These are phyloP conservation scores for Pleurostoma richardsiae DNA, from an alignment of 2,329 filamentous ascomycete genomes.

Conservation along the genomic window DNA sequence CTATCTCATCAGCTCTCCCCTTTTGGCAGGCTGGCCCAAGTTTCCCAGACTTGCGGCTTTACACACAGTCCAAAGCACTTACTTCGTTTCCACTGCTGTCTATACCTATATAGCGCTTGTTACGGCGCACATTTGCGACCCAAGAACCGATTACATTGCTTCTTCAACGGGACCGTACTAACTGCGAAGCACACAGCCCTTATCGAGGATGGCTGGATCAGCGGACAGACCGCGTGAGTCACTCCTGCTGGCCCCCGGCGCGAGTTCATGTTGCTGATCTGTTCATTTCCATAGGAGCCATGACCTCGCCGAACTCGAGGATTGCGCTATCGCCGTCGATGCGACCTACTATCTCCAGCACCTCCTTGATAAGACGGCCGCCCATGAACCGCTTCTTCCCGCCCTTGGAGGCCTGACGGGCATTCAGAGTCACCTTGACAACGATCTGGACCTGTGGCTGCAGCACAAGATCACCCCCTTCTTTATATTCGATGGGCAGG, in stretches of 20 bases:
- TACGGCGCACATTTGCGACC: too few relatives aligned
- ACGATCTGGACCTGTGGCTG: slow-evolving; percentile 69
- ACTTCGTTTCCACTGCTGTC: too few relatives aligned
- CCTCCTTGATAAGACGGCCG: slow-evolving; percentile 64
- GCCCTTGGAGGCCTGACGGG: slow-evolving; percentile 86
- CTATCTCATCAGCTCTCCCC: too few relatives aligned
- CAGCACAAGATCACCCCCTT: slow-evolving; percentile 67
- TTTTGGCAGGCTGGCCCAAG: too few relatives aligned
- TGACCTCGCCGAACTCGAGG: slow-evolving; percentile 66
- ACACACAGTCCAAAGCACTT: too few relatives aligned
- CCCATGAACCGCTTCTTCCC: slow-evolving; percentile 81
- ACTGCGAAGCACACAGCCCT: background rate
- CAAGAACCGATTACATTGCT: too few relatives aligned
- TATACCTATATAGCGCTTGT: too few relatives aligned
- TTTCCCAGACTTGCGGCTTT: too few relatives aligned
- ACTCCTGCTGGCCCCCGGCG: background rate
- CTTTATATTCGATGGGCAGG: slow-evolving; percentile 89
- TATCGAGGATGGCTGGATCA: slow-evolving; percentile 9
- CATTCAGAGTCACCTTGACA: slow-evolving; percentile 68
- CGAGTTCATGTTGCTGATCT: background rate
- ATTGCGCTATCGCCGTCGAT: slow-evolving; percentile 76
- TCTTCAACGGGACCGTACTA: background rate
- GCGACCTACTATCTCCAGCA: slow-evolving; percentile 83
- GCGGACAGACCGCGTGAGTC: slow-evolving; percentile 3
- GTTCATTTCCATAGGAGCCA: slow-evolving; percentile 39